Evolutionary conservation across 768 basidiomycete species (phyloP), one percentile per base, ranked within the genome.

Genomic region (Serendipita sp.): DNA sequence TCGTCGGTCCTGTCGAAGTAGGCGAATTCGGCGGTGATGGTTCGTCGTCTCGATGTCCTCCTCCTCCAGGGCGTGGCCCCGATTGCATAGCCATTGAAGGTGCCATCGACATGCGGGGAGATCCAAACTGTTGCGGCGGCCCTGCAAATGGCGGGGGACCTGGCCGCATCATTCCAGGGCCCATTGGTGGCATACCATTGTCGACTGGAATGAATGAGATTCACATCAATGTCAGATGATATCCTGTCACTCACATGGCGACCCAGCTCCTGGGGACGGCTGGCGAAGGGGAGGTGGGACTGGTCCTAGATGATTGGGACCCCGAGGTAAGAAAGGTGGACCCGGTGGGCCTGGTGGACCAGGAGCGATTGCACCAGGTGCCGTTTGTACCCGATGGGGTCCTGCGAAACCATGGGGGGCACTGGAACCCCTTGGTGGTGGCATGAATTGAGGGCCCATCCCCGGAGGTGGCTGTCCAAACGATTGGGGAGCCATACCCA

Each of bases 21-120:
- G 74, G 74, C 1, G 75, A 74, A 13, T 73, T 74, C 67, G 85
- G 81, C 64, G 94, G 93, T 41, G 95, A 94, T 69, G 88, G 90
- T 33, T 84, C 69, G 42, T 72, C 68, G n/a, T 53, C n/a, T 7
- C 34, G 44, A 48, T 16, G 43, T 16, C 24, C 41, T 14, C 28
- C 44, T 17, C 14, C 62, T 30, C 38, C 38, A 30, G 17, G 42
- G 41, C 42, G 43, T 26, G 41, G 42, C n/a, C 28, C 45, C 31
- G 53, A 34, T n/a, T 34, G 53, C 53, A 62, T 50, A 33, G 62
- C 62, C 31, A 33, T 7, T 44, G 62, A 44, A 26, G 62, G 44
- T 26, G 62, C 48, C 38, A 43, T 44, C 28, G 61, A 38, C 61
- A 61, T 33, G 17, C 62, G 33, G 7, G 34, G 45, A 22, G 44